Evolutionary conservation across 768 basidiomycete species (phyloP).

Genomic region (Ramaria rubella): DNA sequence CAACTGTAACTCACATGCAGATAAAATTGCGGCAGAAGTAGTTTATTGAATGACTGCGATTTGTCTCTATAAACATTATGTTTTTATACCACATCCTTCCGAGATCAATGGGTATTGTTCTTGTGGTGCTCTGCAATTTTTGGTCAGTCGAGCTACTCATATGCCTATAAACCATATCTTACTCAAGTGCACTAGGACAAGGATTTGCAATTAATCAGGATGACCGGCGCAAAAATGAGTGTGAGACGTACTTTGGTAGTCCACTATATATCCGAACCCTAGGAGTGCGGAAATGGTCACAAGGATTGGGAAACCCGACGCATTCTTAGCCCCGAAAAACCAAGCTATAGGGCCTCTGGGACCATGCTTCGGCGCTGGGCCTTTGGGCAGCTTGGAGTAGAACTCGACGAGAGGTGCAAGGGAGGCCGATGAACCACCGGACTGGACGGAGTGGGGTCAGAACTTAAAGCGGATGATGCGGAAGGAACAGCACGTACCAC

Average conservation of each 20-base stretch:
- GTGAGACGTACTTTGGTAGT: conserved; percentile 74
- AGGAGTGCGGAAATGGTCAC: conserved; percentile 61
- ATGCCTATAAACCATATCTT: conserved; percentile 27
- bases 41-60: too few relatives aligned
- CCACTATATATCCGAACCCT: conserved; percentile 76
- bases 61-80: too few relatives aligned
- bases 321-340: conserved; percentile 77
- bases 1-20: too few relatives aligned
- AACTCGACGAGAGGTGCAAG: conserved; percentile 86
- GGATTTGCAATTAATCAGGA: neutral
- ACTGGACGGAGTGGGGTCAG: conserved; percentile 36
- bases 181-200: conserved; percentile 68
- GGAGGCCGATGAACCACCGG: conserved; percentile 73
- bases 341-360: conserved; percentile 66
- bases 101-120: conserved; percentile 73
- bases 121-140: conserved; percentile 71
- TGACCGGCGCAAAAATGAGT: neutral
- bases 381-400: conserved; percentile 96
- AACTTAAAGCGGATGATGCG: neutral
- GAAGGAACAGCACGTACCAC: conserved; percentile 50
- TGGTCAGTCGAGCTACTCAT: conserved; percentile 20
- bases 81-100: too few relatives aligned
- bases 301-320: conserved; percentile 63
- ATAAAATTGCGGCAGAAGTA: too few relatives aligned
- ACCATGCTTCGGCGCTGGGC: conserved; percentile 54